phyloP scores from a whole-genome alignment of 148 eudicot genomes.

The Chenopodium berlandieri region DNA sequence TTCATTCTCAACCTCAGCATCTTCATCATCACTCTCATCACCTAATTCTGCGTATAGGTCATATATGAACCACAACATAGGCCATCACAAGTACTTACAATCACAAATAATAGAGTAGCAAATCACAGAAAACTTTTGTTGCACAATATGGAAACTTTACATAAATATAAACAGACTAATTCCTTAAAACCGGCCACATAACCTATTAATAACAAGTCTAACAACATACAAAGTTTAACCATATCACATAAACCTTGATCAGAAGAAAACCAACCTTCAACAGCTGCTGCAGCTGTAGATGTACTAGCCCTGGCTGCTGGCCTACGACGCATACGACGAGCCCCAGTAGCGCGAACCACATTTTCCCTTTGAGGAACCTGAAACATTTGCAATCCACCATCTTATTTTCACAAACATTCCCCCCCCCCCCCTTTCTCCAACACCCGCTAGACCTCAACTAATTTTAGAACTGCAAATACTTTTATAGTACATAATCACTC shows the following conservation, averaged over 20 bases:
- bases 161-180: background rate
- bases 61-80: background rate
- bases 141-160: background rate
- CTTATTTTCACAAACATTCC: conserved; percentile 5
- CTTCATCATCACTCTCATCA: conserved; percentile 86
- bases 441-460: background rate
- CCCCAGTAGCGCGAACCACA: conserved; percentile 66
- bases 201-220: background rate
- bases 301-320: conserved; percentile 77
- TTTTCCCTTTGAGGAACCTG: conserved; percentile 69
- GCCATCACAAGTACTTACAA: background rate
- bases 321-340: conserved; percentile 87
- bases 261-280: conserved; percentile 46
- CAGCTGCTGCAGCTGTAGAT: conserved; percentile 58
- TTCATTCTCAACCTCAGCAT: conserved; percentile 47
- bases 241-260: conserved; percentile 13
- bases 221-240: background rate
- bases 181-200: background rate
- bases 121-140: background rate
- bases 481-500: background rate
- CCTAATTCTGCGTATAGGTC: conserved; percentile 40
- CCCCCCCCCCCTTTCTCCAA: background rate
- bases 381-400: conserved; percentile 6
- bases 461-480: background rate
- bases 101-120: background rate